Evolutionary conservation across 768 basidiomycete species (phyloP).

Genomic region (Lepiota subincarnata): DNA sequence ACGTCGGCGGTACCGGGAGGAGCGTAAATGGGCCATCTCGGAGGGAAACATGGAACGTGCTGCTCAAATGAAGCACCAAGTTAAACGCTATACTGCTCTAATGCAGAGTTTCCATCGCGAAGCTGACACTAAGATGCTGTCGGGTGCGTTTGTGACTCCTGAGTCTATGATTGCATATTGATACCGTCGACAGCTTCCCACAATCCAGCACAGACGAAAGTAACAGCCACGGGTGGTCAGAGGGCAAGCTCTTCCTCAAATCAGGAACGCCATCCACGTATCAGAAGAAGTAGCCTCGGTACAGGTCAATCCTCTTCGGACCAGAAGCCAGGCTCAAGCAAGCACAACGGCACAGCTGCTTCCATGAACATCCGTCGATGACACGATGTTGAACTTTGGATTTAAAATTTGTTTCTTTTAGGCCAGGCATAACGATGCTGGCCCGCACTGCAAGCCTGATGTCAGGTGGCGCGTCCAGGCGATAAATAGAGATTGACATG

Average conservation of each 20-base stretch:
- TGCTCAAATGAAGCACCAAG: conserved; percentile 78
- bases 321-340: conserved; percentile 1
- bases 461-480: neutral
- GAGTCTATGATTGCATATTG: neutral
- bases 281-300: conserved; percentile 3
- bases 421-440: neutral
- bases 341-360: neutral
- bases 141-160: conserved; percentile 41
- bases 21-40: conserved; percentile 81
- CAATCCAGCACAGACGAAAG: neutral
- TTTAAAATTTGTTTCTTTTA: neutral
- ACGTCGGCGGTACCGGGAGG: conserved; percentile 78
- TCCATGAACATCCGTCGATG: conserved; percentile 1
- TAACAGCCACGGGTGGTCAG: neutral
- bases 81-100: conserved; percentile 72
- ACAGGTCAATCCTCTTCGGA: conserved; percentile 2
- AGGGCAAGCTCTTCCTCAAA: neutral
- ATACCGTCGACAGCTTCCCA: neutral
- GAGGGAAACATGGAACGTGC: conserved; percentile 75
- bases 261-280: conserved; percentile 4
- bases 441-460: neutral
- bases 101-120: conserved; percentile 80
- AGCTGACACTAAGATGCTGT: conserved; percentile 64
- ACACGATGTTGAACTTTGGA: neutral
- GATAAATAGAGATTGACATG: neutral